phyloP scores from a whole-genome alignment of 2,329 filamentous ascomycete species.

The Aspergillus thermomutatus region DNA sequence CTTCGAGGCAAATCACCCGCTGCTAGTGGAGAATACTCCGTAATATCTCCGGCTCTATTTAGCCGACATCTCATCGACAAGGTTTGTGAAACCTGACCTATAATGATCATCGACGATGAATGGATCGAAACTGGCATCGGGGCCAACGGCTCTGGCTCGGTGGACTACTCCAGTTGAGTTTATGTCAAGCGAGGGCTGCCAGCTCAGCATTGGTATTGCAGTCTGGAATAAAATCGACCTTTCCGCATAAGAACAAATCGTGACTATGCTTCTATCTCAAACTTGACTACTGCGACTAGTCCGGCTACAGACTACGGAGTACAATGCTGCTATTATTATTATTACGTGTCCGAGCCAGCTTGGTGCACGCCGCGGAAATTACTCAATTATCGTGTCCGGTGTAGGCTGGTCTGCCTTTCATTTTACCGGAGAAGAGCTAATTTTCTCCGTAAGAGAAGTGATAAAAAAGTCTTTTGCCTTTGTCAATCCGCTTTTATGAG shows the following conservation, averaged over 20 bases:
- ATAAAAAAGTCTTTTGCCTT: not conserved
- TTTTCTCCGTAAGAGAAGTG: not conserved
- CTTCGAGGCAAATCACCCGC: no score
- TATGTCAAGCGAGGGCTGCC: no score
- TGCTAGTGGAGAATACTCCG: no score
- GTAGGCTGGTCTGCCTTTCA: not conserved
- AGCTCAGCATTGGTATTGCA: no score
- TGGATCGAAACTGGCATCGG: no score
- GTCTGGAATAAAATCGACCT: no score
- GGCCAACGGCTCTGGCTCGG: no score
- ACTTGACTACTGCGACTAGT: not conserved
- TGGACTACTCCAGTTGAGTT: no score
- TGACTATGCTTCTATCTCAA: not conserved
- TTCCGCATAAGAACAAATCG: not conserved
- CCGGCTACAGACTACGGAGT: not conserved
- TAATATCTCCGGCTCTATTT: no score
- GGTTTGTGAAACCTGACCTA: no score
- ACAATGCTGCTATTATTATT: not conserved
- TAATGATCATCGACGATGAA: no score
- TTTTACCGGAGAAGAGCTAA: not conserved
- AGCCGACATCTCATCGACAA: no score
- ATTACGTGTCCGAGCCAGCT: not conserved
- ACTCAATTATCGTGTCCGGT: not conserved
- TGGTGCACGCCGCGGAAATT: not conserved
- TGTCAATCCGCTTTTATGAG: not conserved